A percentile compares a stretch with the other conserved stretches of the same genome.
These are phyloP conservation scores for Thalassiosira gravida DNA, from an alignment of 352 stramenopile genomes.

Conservation along the genomic window DNA sequence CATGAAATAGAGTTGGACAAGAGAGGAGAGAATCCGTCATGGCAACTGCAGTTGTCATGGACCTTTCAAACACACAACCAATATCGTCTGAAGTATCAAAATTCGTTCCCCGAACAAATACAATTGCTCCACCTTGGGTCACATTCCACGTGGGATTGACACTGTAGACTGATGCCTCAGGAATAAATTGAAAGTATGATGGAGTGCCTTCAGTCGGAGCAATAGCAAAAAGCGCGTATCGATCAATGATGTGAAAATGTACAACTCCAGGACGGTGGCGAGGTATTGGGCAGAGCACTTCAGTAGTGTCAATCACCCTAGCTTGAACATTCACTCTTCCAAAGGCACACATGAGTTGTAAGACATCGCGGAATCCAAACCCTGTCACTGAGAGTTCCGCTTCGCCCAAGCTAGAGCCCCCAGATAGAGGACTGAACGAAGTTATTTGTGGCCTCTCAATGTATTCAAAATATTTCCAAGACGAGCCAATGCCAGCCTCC, in stretches of 20 bases:
- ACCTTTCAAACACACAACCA: conserved; percentile 88
- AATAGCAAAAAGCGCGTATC: conserved; percentile 86
- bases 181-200: conserved; percentile 87
- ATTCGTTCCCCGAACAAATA: conserved; percentile 92
- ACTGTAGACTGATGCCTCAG: conserved; percentile 87
- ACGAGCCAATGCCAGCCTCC: conserved; percentile 24
- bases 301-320: conserved; percentile 41
- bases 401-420: conserved; percentile 22
- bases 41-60: conserved; percentile 85
- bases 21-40: conserved; percentile 86
- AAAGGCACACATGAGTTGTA: conserved; percentile 56
- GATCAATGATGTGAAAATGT: conserved; percentile 73
- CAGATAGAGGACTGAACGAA: conserved; percentile 44
- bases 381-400: conserved; percentile 43
- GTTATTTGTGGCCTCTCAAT: conserved; percentile 31
- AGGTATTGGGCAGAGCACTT: conserved; percentile 74
- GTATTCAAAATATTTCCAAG: conserved; percentile 75
- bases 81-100: conserved; percentile 91
- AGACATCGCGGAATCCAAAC: conserved; percentile 46
- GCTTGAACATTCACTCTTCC: conserved; percentile 77
- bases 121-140: conserved; percentile 86
- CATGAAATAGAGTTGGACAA: conserved; percentile 86
- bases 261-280: conserved; percentile 79
- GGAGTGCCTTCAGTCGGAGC: conserved; percentile 26
- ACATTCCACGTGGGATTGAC: conserved; percentile 87